Conservation (phyloP, 768 basidiomycete species). For the Termitomyces sp. region DNA sequence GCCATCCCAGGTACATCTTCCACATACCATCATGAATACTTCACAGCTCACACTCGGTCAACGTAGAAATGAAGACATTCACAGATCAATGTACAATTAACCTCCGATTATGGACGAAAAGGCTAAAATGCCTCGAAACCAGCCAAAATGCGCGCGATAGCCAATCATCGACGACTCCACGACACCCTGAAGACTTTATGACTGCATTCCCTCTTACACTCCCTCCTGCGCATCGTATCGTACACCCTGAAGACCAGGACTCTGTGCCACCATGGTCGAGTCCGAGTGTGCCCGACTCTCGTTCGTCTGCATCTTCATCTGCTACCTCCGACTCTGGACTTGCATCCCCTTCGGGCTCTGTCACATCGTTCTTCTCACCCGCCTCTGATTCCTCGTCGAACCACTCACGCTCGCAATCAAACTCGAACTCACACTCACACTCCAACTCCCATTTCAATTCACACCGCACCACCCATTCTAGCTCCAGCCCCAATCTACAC, state of each 20-base stretch:
- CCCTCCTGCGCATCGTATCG: constrained; percentile 19
- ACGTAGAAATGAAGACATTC: constrained; percentile 73
- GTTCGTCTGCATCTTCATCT: constrained; percentile 19
- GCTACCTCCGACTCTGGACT: too few species aligned
- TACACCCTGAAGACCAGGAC: constrained; percentile 16
- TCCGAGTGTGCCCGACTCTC: constrained; percentile 15
- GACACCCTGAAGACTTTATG: constrained; percentile 41
- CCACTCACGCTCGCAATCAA: not conserved
- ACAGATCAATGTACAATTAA: constrained; percentile 68
- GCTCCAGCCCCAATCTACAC: constrained; percentile 6
- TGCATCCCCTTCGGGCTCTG: too few species aligned
- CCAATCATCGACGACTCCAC: constrained; percentile 56
- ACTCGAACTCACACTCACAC: not conserved
- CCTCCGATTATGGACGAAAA: constrained; percentile 63
- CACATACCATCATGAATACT: not conserved
- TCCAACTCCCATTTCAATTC: not conserved
- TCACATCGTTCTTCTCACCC: too few species aligned
- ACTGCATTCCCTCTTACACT: constrained; percentile 34
- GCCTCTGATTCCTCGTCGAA: too few species aligned
- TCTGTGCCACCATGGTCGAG: constrained; percentile 19
- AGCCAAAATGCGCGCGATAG: constrained; percentile 32
- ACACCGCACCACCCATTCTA: constrained; percentile 1
- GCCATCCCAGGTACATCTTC: constrained; percentile 67
- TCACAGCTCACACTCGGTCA: too few species aligned
- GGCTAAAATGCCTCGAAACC: constrained; percentile 34